These are phyloP conservation scores for Pseudocercospora pini-densiflorae DNA, from an alignment of 2,329 filamentous ascomycete genomes.

Conservation along the genomic window DNA sequence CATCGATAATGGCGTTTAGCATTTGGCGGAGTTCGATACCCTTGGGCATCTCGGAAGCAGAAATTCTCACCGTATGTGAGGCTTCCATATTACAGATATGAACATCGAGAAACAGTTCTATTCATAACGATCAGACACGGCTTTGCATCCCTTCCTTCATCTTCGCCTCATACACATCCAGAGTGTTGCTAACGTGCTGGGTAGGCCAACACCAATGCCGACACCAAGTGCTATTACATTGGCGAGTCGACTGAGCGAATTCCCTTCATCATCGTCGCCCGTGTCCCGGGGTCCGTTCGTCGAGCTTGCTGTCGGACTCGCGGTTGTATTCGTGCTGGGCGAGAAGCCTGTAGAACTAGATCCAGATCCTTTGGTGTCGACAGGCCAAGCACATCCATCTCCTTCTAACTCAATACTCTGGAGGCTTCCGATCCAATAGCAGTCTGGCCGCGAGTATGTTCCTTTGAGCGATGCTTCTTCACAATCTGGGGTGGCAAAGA, in stretches of 20 bases:
- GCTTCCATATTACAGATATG: not conserved
- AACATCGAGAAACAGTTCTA: not conserved
- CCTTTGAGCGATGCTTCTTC: too few relatives aligned
- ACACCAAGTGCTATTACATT: not conserved
- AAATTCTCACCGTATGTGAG: not conserved
- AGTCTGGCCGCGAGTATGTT: too few relatives aligned
- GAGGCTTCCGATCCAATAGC: too few relatives aligned
- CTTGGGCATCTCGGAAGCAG: constrained; percentile 5
- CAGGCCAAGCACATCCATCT: too few relatives aligned
- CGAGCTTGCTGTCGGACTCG: not conserved
- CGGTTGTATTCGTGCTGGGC: not conserved
- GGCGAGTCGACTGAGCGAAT: not conserved
- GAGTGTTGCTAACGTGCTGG: not conserved
- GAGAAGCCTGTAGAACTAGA: not conserved
- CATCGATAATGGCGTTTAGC: not conserved
- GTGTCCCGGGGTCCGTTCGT: not conserved
- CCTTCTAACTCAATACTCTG: too few relatives aligned
- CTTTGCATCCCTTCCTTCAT: not conserved
- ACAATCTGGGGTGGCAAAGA: too few relatives aligned
- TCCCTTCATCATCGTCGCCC: not conserved
- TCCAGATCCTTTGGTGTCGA: not conserved
- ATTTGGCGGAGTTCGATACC: constrained; percentile 9
- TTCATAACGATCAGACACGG: not conserved
- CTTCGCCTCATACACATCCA: not conserved
- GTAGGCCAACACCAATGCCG: not conserved